A percentile compares a stretch with the other conserved stretches of the same genome.
Evolutionary conservation across 1,284 basidiomycete genomes (phyloP).

Genomic region (Afroboletus lepidellus): DNA sequence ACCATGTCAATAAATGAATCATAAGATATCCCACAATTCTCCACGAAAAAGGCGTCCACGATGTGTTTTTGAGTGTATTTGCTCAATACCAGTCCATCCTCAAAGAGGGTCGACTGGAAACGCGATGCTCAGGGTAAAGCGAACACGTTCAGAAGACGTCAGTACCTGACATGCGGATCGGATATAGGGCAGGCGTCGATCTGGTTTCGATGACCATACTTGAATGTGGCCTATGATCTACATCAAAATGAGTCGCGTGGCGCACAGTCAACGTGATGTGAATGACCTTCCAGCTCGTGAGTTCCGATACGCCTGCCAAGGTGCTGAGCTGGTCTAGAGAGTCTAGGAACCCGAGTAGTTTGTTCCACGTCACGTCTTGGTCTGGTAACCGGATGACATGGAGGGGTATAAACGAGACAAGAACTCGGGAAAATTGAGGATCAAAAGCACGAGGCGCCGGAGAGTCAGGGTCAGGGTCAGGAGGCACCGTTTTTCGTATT

Average conservation of each 20-base stretch:
- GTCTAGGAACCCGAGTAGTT: slow-evolving; percentile 50
- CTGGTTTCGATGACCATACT: slow-evolving; percentile 42
- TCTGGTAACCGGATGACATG: slow-evolving; percentile 55
- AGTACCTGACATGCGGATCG: slow-evolving; percentile 58
- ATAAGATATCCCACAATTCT: slow-evolving; percentile 57
- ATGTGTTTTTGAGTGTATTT: slow-evolving; percentile 53
- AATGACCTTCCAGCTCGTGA: slow-evolving; percentile 64
- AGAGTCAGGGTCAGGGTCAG: slow-evolving; percentile 44
- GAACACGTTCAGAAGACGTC: slow-evolving; percentile 1
- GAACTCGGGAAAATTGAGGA: slow-evolving; percentile 62
- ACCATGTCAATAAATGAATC: slow-evolving; percentile 42
- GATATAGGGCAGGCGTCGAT: slow-evolving; percentile 51
- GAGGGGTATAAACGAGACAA: slow-evolving; percentile 76
- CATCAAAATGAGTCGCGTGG: not conserved
- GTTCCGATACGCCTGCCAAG: slow-evolving; percentile 43
- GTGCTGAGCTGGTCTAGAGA: slow-evolving; percentile 55
- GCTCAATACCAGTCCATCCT: slow-evolving; percentile 53
- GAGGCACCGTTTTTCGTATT: slow-evolving; percentile 22
- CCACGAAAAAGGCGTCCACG: slow-evolving; percentile 64
- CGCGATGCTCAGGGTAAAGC: slow-evolving; percentile 5
- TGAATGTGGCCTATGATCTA: slow-evolving; percentile 54
- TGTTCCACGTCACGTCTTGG: slow-evolving; percentile 52
- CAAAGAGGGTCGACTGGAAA: slow-evolving; percentile 57
- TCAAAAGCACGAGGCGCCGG: slow-evolving; percentile 62
- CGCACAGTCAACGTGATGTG: not conserved